Evolutionary conservation across 2,329 filamentous ascomycete genomes (phyloP).

Genomic region (Talaromyces piceae): DNA sequence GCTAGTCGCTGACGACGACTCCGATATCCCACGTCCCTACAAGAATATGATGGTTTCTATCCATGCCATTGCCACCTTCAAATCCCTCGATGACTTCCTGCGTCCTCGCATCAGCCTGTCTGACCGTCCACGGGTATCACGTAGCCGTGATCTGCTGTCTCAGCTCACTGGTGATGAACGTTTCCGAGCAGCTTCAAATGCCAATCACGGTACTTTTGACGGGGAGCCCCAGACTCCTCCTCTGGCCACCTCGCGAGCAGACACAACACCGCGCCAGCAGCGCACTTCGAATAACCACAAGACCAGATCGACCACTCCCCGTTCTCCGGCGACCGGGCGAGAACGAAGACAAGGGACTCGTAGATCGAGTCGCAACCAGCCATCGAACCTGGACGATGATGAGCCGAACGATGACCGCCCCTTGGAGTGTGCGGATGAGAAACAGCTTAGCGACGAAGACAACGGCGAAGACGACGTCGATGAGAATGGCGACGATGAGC

Average conservation of each 20-base stretch:
- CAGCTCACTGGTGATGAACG: constrained; percentile 65
- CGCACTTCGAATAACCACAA: constrained; percentile 22
- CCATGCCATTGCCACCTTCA: constrained; percentile 96
- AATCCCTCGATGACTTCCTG: constrained; percentile 90
- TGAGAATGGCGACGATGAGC: constrained; percentile 50
- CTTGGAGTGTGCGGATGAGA: constrained; percentile 89
- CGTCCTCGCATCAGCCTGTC: constrained; percentile 78
- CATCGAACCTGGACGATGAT: constrained; percentile 49
- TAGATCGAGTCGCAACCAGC: constrained; percentile 55
- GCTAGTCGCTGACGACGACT: constrained; percentile 76
- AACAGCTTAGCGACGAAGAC: constrained; percentile 65
- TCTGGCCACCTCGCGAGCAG: constrained; percentile 16
- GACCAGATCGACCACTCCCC: constrained; percentile 42
- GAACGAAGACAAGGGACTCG: constrained; percentile 42
- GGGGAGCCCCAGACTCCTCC: constrained; percentile 28
- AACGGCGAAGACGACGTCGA: constrained; percentile 54
- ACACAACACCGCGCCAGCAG: constrained; percentile 14
- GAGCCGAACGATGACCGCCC: constrained; percentile 60
- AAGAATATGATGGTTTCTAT: constrained; percentile 97
- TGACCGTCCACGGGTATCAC: constrained; percentile 60
- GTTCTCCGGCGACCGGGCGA: constrained; percentile 29
- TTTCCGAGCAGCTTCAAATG: constrained; percentile 45
- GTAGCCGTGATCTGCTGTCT: constrained; percentile 57
- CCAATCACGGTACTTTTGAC: constrained; percentile 16
- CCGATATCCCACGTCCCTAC: constrained; percentile 79